Base-by-base conservation (phyloP, 345 rosid genomes). In the Hibiscus tridactylites region DNA sequence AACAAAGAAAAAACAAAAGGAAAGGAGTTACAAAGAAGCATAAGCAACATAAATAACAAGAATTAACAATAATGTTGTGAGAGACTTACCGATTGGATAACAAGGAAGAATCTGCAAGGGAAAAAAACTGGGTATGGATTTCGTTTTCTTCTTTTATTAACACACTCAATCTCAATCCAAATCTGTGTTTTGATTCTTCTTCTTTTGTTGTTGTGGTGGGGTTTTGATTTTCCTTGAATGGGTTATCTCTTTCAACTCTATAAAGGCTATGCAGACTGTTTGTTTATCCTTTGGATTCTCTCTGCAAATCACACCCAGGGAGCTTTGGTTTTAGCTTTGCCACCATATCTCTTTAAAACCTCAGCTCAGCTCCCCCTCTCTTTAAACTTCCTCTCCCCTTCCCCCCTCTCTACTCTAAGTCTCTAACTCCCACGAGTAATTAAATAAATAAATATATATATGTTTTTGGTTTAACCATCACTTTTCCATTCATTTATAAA, bases 1-100 rank as follows among this genome's bases (percentile, higher is more conserved):
- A 71, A 15, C n/a, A 44, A 39, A 44, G 35, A 75, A 66, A 16
- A 63, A 53, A 17, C 21, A 39, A 58, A 9, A 61, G 39, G 44
- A 68, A 52, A 59, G 3, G 31, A 71, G 56, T 19, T 53, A 29
- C 49, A 61, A 71, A 69, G 71, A 68, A 75, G 59, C 67, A 69
- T 65, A 73, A 11, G 16, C 2, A 64, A 9, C 11, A 65, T 28
- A 69, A 54, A 68, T 24, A 71, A 71, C 12, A n/a, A 65, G 35
- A 69, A 54, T 64, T 24, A 71, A 71, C 12, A 77, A 70, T 49
- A 73, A 61, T 58, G 68, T 69, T 78, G 77, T 33, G 39, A 60
- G 68, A 73, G 74, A 79, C 92, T 88, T 85, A 89, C 89, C 71
- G 88, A 86, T 83, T 86, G 88, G 88, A 81, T 82, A 79, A 76